These are phyloP conservation scores for Eutypella sp. DNA, from an alignment of 2,329 filamentous ascomycete genomes.

Conservation along the genomic window DNA sequence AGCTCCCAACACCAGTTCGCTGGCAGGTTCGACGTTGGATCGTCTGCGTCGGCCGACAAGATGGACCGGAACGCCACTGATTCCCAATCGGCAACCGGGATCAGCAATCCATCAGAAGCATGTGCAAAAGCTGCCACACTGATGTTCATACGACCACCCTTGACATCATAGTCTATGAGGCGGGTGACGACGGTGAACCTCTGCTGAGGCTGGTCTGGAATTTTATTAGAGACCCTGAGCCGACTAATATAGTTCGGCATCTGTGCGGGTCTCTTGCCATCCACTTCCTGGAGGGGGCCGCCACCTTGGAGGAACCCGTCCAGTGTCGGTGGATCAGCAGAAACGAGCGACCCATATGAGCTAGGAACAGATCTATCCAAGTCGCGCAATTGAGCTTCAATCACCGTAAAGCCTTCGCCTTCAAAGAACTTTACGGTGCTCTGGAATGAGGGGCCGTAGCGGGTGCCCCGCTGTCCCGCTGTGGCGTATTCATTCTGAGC, in stretches of 20 bases:
- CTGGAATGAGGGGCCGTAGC: slow-evolving; percentile 23
- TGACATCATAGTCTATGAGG: slow-evolving; percentile 17
- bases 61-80: slow-evolving; percentile 10
- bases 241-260: slow-evolving; percentile 27
- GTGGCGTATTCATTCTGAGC: slow-evolving; percentile 1
- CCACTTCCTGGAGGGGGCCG: slow-evolving; percentile 15
- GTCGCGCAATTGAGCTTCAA: slow-evolving; percentile 17
- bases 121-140: slow-evolving; percentile 21
- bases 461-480: slow-evolving; percentile 9
- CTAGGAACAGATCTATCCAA: slow-evolving; percentile 5
- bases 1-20: slow-evolving; percentile 21
- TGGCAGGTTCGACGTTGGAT: slow-evolving; percentile 15
- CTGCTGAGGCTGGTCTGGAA: slow-evolving; percentile 13
- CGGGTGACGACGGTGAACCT: slow-evolving; percentile 19
- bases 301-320: slow-evolving; percentile 23
- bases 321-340: slow-evolving; percentile 23
- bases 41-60: slow-evolving; percentile 3
- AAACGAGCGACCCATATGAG: slow-evolving; percentile 17
- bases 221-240: slow-evolving; percentile 25
- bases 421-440: slow-evolving; percentile 16
- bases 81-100: slow-evolving; percentile 20
- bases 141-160: slow-evolving; percentile 19
- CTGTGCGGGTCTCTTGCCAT: slow-evolving; percentile 17
- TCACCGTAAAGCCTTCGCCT: slow-evolving; percentile 15
- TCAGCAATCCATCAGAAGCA: slow-evolving; percentile 2